phyloP scores from a whole-genome alignment of 768 basidiomycete genomes.

The Lentinula lateritia region DNA sequence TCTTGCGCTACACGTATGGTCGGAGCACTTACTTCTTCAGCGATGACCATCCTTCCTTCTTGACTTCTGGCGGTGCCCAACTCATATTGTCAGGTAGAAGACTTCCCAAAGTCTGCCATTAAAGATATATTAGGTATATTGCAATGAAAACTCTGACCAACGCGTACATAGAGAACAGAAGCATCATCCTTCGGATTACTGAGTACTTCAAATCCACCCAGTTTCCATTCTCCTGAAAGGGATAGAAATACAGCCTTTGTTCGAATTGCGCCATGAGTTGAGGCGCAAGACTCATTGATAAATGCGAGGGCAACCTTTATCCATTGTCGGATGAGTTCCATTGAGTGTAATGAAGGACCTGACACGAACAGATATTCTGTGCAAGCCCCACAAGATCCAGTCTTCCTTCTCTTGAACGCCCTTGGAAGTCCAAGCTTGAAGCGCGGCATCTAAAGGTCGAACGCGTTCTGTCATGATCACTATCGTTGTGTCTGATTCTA shows the following conservation, averaged over 20 bases:
- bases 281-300: slow-evolving; percentile 76
- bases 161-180: slow-evolving; percentile 74
- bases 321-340: slow-evolving; percentile 7
- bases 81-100: slow-evolving; percentile 54
- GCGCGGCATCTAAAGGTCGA: slow-evolving; percentile 57
- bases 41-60: slow-evolving; percentile 76
- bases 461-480: slow-evolving; percentile 96
- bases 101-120: slow-evolving; percentile 58
- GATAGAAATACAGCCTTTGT: slow-evolving; percentile 84
- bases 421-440: slow-evolving; percentile 61
- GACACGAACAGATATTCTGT: slow-evolving; percentile 74
- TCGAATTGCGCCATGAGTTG: slow-evolving; percentile 79
- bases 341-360: neutral
- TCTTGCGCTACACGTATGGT: neutral
- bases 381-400: slow-evolving; percentile 92
- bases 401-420: slow-evolving; percentile 68
- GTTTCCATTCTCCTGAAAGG: slow-evolving; percentile 92
- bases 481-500: slow-evolving; percentile 82
- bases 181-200: slow-evolving; percentile 78
- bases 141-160: slow-evolving; percentile 2
- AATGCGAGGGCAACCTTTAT: slow-evolving; percentile 82
- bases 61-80: slow-evolving; percentile 81
- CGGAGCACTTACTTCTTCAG: slow-evolving; percentile 67
- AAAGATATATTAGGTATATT: slow-evolving; percentile 12
- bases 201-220: slow-evolving; percentile 90